Evolutionary conservation across 2,329 filamentous ascomycete genomes (phyloP).

Genomic region (Xylariaceae sp.): DNA sequence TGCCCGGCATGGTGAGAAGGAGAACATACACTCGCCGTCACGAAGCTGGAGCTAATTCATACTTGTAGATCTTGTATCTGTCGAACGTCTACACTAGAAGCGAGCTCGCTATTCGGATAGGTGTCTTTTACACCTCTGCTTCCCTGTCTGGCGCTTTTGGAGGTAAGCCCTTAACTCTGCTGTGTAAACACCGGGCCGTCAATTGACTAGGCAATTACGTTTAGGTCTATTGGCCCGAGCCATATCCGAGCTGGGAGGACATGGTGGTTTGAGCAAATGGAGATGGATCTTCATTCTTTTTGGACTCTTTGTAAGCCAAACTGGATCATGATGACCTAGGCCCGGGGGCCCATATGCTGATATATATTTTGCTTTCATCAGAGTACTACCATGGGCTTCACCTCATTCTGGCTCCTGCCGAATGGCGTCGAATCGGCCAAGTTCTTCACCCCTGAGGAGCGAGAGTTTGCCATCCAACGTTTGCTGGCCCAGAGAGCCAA

Average conservation of each 20-base stretch:
- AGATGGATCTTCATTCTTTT: slow-evolving; percentile 60
- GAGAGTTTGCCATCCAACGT: slow-evolving; percentile 42
- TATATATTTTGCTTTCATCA: slow-evolving; percentile 19
- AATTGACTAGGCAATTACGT: not conserved
- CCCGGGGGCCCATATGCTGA: not conserved
- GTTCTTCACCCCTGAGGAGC: slow-evolving; percentile 50
- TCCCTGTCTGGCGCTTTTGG: slow-evolving; percentile 61
- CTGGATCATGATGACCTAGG: too few relatives aligned
- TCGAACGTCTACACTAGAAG: slow-evolving; percentile 55
- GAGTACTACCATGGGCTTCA: slow-evolving; percentile 48
- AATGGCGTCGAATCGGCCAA: slow-evolving; percentile 48
- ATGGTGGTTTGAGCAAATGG: slow-evolving; percentile 51
- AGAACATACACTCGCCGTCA: not conserved
- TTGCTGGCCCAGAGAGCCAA: slow-evolving; percentile 33
- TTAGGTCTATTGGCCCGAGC: slow-evolving; percentile 53
- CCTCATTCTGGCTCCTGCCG: slow-evolving; percentile 50
- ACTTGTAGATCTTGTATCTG: slow-evolving; percentile 53
- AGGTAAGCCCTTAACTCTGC: slow-evolving; percentile 31
- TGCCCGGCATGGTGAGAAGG: slow-evolving; percentile 55
- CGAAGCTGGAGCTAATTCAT: slow-evolving; percentile 10
- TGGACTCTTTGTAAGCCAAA: slow-evolving; percentile 42
- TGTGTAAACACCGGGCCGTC: not conserved
- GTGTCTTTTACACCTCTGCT: slow-evolving; percentile 62
- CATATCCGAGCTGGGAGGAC: slow-evolving; percentile 52
- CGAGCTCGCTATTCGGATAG: slow-evolving; percentile 58